A percentile compares a stretch with the other conserved stretches of the same genome.
These are phyloP conservation scores for Aphanomyces invadans DNA, from an alignment of 352 stramenopile species.

Conservation along the genomic window DNA sequence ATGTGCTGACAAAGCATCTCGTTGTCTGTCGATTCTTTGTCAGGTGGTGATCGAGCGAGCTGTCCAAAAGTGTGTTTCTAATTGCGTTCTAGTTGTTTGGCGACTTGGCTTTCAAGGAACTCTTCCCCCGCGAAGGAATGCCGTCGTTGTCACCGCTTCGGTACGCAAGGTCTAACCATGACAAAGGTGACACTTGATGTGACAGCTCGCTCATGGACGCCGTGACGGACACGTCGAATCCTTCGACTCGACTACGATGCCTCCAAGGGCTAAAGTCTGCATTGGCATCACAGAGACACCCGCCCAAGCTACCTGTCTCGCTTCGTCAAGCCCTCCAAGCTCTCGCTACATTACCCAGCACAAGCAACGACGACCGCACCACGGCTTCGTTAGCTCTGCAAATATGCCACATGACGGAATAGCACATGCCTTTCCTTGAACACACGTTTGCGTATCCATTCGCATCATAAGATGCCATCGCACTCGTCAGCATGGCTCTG, in stretches of 20 bases:
- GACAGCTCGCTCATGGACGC: background rate
- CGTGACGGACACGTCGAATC: background rate
- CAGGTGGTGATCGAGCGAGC: too few species aligned
- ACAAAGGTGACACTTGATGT: background rate
- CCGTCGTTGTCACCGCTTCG: background rate
- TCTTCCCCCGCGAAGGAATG: background rate
- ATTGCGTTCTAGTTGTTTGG: background rate
- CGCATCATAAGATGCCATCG: too few species aligned
- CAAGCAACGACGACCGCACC: background rate
- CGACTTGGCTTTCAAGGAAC: background rate
- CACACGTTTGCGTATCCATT: too few species aligned
- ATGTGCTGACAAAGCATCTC: background rate
- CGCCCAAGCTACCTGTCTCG: background rate
- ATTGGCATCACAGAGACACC: background rate
- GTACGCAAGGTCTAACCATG: background rate
- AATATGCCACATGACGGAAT: background rate
- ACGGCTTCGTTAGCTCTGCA: background rate
- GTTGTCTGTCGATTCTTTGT: conserved; percentile 11
- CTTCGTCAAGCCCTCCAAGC: background rate
- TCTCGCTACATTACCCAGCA: background rate
- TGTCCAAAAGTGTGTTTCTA: background rate
- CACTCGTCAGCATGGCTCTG: too few species aligned
- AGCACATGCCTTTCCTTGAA: too few species aligned
- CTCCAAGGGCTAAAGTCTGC: background rate
- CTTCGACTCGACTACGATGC: background rate